Evolutionary conservation across 768 basidiomycete genomes (phyloP), one percentile per base, ranked within the genome.

Genomic region (Clitopilus passeckerianus): DNA sequence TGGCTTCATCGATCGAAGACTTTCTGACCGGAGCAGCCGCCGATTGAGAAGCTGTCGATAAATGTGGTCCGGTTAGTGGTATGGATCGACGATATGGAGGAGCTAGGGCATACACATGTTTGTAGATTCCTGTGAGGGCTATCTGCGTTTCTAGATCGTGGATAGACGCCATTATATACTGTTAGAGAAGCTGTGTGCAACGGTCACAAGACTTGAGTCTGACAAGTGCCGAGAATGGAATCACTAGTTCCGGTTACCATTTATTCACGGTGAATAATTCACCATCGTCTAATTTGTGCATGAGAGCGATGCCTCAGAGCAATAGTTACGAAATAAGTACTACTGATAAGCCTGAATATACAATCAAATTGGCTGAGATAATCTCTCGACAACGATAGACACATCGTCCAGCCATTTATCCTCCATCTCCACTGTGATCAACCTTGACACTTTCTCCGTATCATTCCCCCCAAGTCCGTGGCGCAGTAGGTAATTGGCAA

Each of bases 371-470:
- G 43, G 2, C 43, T 34, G 63, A 53, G 66, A 68, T 44, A 77
- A 54, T 27, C 69, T 67, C 37, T 73, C 71, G 12, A 82, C 76
- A 5, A 83, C 46, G 16, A 84, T 72, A 0, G 83, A 85, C 1
- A 80, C 83, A 65, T 86, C 84, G 64, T 86, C 84, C 77, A 85
- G 82, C 83, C 83, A 85, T 54, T 74, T 67, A 34, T 65, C 69
- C 23, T 64, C 62, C 69, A 76, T 76, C 67, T 85, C 81, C 27
- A 80, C 76, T 4, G 81, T 82, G 56, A 85, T 65, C 68, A 74
- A 70, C 56, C 74, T 69, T 22, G 80, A 81, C 14, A 79, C 74
- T 41, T 70, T 70, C 37, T 78, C 75, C 34, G 57, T 55, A 56
- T 80, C 76, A 9, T 73, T 68, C 6, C 77, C 79, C 1, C 81